These are phyloP conservation scores for Myxozyma nipponensis DNA, from an alignment of 805 yeast species.

Conservation along the genomic window DNA sequence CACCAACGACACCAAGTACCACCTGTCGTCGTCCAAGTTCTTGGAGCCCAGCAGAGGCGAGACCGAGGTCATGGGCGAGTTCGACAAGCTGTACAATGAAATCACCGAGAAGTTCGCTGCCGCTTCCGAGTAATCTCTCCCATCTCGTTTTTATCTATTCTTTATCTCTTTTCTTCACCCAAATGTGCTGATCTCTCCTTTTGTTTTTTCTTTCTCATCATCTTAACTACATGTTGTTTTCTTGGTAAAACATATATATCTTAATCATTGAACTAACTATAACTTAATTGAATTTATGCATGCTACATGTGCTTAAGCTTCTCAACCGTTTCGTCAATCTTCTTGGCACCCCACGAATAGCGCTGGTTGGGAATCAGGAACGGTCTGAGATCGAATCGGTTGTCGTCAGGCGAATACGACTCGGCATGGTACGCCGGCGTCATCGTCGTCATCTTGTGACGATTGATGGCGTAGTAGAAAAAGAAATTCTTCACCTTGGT, in stretches of 20 bases:
- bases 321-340: conserved; percentile 75
- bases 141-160: background rate
- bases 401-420: conserved; percentile 96
- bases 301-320: conserved; percentile 37
- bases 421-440: conserved; percentile 98
- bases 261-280: background rate
- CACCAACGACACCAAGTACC: conserved; percentile 86
- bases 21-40: conserved; percentile 92
- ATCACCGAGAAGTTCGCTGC: conserved; percentile 93
- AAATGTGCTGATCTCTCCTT: background rate
- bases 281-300: too few species aligned
- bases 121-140: conserved; percentile 68
- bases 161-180: background rate
- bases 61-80: conserved; percentile 68
- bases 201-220: background rate
- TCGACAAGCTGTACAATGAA: conserved; percentile 65
- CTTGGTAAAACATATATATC: background rate
- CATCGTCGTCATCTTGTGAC: conserved; percentile 96
- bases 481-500: conserved; percentile 89
- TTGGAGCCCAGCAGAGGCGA: conserved; percentile 93
- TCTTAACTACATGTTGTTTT: background rate
- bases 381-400: conserved; percentile 94
- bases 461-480: conserved; percentile 88
- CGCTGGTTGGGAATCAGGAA: conserved; percentile 78
- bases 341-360: conserved; percentile 83